Evolutionary conservation across 2,329 filamentous ascomycete species (phyloP).

Genomic region (Diplodia intermedia): DNA sequence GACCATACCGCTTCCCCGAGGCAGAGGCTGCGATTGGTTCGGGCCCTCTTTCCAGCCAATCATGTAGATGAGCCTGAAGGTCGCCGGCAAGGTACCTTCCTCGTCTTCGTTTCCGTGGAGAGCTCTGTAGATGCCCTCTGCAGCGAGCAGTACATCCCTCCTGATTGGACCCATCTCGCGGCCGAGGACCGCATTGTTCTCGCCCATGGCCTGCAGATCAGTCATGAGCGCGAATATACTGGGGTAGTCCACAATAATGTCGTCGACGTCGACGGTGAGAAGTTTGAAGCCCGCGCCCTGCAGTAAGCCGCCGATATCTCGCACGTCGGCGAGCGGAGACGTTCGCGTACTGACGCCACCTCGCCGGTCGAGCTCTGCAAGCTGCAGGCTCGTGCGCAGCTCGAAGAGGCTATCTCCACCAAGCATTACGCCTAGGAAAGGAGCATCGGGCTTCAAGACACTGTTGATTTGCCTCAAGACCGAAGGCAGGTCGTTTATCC

Average conservation of each 20-base stretch:
- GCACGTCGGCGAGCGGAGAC: conserved; percentile 88
- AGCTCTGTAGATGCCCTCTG: conserved; percentile 85
- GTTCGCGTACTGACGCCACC: conserved; percentile 93
- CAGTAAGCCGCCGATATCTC: conserved; percentile 86
- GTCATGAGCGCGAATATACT: conserved; percentile 89
- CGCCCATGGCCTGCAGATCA: conserved; percentile 95
- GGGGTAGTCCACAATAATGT: conserved; percentile 94
- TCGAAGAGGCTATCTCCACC: conserved; percentile 95
- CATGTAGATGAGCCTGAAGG: conserved; percentile 96
- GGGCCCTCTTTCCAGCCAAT: conserved; percentile 94
- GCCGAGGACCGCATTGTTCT: conserved; percentile 87
- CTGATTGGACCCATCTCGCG: conserved; percentile 78
- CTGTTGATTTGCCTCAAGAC: conserved; percentile 84
- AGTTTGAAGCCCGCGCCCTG: conserved; percentile 92
- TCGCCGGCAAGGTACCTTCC: conserved; percentile 73
- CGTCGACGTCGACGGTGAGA: conserved; percentile 95
- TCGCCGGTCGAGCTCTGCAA: conserved; percentile 86
- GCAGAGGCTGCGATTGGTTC: conserved; percentile 78
- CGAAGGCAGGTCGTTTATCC: conserved; percentile 95
- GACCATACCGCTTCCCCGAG: conserved; percentile 83
- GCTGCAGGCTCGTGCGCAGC: conserved; percentile 87
- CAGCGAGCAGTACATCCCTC: conserved; percentile 84
- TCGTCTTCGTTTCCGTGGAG: conserved; percentile 75
- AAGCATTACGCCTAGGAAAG: conserved; percentile 95
- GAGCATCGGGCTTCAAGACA: conserved; percentile 85